Conservation (phyloP, 2,329 filamentous ascomycete genomes). For the Talaromyces amestolkiae region DNA sequence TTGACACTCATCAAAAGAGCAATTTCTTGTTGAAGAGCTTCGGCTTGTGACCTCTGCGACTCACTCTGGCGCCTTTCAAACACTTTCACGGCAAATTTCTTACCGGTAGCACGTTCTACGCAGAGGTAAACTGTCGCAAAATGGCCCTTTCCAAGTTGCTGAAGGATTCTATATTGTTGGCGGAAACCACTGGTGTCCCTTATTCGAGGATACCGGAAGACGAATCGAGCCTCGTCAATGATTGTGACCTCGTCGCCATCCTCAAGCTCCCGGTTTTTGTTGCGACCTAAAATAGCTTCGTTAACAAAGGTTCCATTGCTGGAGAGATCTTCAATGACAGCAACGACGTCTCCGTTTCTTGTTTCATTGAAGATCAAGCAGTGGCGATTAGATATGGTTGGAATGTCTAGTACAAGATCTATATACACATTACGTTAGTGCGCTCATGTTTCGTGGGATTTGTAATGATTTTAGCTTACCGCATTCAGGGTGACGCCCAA, state of each 20-base stretch:
- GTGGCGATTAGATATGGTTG: conserved; percentile 79
- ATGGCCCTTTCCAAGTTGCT: conserved; percentile 89
- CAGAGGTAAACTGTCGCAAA: conserved; percentile 93
- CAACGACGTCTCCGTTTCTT: conserved; percentile 57
- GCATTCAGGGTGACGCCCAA: conserved; percentile 91
- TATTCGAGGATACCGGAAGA: conserved; percentile 83
- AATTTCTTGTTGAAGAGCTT: conserved; percentile 91
- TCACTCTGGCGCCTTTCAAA: conserved; percentile 83
- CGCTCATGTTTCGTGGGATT: background rate
- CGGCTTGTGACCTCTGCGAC: conserved; percentile 78
- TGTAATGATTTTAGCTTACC: conserved; percentile 56
- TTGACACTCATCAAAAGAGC: conserved; percentile 96
- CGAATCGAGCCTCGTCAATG: conserved; percentile 77
- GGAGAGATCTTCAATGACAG: conserved; percentile 87
- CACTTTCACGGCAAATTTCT: conserved; percentile 86
- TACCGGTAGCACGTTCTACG: conserved; percentile 78
- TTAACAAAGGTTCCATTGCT: conserved; percentile 97
- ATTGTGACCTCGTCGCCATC: conserved; percentile 91
- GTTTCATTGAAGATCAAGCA: conserved; percentile 56
- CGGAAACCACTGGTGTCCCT: conserved; percentile 73
- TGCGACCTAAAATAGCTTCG: conserved; percentile 83
- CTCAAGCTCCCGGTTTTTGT: conserved; percentile 82
- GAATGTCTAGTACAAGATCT: conserved; percentile 73
- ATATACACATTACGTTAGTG: conserved; percentile 22
- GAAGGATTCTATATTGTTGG: conserved; percentile 79